phyloP scores from a whole-genome alignment of 805 yeast genomes.

The Starmerella cellae region DNA sequence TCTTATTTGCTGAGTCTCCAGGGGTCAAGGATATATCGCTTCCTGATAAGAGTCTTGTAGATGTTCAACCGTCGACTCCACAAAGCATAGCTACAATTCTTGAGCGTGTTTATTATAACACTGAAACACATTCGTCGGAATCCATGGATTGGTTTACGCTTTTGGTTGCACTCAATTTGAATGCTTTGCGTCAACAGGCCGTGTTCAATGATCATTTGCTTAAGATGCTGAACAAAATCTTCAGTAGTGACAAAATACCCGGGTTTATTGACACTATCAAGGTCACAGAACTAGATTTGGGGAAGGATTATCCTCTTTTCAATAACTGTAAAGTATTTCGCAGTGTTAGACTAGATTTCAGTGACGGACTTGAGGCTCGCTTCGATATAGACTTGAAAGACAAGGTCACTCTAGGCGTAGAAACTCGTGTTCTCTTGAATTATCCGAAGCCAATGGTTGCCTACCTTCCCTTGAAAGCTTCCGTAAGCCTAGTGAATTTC shows the following conservation, averaged over 20 bases:
- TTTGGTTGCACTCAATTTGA: constrained; percentile 75
- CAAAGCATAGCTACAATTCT: constrained; percentile 37
- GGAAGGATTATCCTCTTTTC: constrained; percentile 89
- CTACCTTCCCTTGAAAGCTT: constrained; percentile 66
- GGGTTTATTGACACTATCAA: constrained; percentile 66
- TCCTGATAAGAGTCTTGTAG: constrained; percentile 18
- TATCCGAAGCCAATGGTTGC: constrained; percentile 76
- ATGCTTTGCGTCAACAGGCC: constrained; percentile 84
- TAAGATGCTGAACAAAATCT: constrained; percentile 56
- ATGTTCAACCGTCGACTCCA: constrained; percentile 22
- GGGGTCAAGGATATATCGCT: constrained; percentile 21
- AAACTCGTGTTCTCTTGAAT: constrained; percentile 59
- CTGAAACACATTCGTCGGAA: constrained; percentile 73
- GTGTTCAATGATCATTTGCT: constrained; percentile 70
- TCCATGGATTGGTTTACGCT: constrained; percentile 96
- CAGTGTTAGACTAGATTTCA: constrained; percentile 15
- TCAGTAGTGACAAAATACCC: constrained; percentile 52
- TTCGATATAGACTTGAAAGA: constrained; percentile 81
- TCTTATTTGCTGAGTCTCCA: constrained; percentile 31
- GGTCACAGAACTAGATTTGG: constrained; percentile 80
- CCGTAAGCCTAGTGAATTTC: constrained; percentile 81
- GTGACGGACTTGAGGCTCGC: constrained; percentile 49
- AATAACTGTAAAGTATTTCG: constrained; percentile 71
- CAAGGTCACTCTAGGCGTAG: constrained; percentile 66
- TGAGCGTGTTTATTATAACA: constrained; percentile 87